A percentile compares a stretch with the other conserved stretches of the same genome.
Conservation (phyloP, 805 yeast species). For the Myxozyma geophila region DNA sequence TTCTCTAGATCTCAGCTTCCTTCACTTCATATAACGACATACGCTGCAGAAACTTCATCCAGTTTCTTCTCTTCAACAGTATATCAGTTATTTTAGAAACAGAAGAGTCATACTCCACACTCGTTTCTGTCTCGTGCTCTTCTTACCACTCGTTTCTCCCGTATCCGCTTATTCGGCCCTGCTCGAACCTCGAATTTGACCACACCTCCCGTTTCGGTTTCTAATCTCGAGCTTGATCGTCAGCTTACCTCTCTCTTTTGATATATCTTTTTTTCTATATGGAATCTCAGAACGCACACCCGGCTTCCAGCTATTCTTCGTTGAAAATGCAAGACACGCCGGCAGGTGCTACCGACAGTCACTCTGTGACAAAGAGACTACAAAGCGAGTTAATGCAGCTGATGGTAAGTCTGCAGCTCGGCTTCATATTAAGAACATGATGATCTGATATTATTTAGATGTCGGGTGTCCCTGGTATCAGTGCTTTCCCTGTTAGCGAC, state of each 20-base stretch:
- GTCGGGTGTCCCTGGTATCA: constrained; percentile 55
- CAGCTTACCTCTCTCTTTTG: background rate
- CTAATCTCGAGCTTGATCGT: background rate
- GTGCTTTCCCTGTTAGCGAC: constrained; percentile 61
- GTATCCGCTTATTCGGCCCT: background rate
- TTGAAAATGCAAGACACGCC: constrained; percentile 35
- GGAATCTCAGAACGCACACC: constrained; percentile 37
- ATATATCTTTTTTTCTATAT: constrained; percentile 9
- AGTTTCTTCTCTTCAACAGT: background rate
- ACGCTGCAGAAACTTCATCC: background rate
- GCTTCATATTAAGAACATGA: background rate
- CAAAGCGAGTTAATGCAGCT: constrained; percentile 59
- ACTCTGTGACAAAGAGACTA: constrained; percentile 55
- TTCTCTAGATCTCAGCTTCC: background rate
- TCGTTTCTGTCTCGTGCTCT: constrained; percentile 11
- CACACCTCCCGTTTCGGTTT: no score
- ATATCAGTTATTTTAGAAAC: background rate
- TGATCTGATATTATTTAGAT: constrained; percentile 40
- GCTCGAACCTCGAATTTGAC: background rate
- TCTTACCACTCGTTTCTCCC: background rate
- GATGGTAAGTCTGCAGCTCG: constrained; percentile 44
- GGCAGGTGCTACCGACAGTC: constrained; percentile 47
- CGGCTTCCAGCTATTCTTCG: constrained; percentile 32
- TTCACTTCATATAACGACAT: background rate
- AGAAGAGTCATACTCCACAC: background rate